Base-by-base conservation (phyloP, 345 rosid species). In the Linum trigynum region DNA sequence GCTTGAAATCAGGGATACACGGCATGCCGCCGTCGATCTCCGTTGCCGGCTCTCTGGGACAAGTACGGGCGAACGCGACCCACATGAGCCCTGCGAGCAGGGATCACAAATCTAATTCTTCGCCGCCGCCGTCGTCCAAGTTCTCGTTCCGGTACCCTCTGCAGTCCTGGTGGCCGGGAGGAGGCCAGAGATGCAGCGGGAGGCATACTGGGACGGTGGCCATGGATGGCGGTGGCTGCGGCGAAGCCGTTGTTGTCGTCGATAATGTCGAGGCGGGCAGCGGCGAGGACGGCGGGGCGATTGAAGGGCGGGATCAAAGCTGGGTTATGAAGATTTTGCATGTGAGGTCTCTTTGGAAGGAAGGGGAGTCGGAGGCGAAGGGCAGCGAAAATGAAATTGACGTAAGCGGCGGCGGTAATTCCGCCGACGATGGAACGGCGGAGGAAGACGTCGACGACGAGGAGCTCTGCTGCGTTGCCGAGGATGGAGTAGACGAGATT, bases 311-410 rank as follows among this genome's bases (percentile, higher is more conserved):
- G 43, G 78, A 79, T 17, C 87, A 73, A 72, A 92, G 80, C 69
- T 92, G 97, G 97, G 88, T 90, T n/a, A 55, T 85, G 79, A 92
- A 84, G 92, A 88, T 90, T 83, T 74, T 94, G 81, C 90, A 83
- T 32, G 87, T 88, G 32, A 77, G 80, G 55, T 85, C 96, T 0
- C 77, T 86, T 36, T 78, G 89, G 86, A 81, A 75, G 63, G 81
- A 76, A 15, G 32, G 23, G 35, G 79, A 9, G 10, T 70, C 11
- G 42, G 78, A 74, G 59, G 66, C 37, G 10, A 38, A 55, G 32
- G 7, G 38, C 17, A 72, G 36, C 7, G 61, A 61, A 5, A 73
- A 63, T 57, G 69, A 59, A 16, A 62, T 42, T 48, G 40, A 43
- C 2, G 55, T 12, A 11, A 42, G 16, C 4, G 38, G 5, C 38